Evolutionary conservation across 257 asterid genomes (phyloP), one percentile per base, ranked within the genome.

Genomic region (Scutellaria minor): DNA sequence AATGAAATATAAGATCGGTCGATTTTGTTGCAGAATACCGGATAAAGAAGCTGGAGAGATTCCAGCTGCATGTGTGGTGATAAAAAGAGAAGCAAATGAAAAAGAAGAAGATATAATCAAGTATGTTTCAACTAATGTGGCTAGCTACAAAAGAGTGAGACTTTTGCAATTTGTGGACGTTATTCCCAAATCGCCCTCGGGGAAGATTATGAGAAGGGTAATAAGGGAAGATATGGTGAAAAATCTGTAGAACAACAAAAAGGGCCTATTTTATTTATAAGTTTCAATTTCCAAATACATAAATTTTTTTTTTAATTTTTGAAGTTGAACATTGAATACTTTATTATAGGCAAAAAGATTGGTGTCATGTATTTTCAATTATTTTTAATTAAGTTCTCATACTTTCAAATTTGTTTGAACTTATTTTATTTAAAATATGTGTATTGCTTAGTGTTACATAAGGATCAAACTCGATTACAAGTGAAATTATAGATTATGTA

Each of bases 171-270:
- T 95, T 45, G 97, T 92, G 9, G 90, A 83, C 37, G 54, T 79
- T 15, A 90, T 95, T 50, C 99, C 99, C 0, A 95, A 92, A 80
- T 88, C 97, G 12, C 94, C 90, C 22, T 92, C 97, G 0, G 97
- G 99, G n/a, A 95, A 95, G 67, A 94, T 89, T 13, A 83, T 90
- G 98, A 87, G 98, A 77, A 87, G 97, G 78, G 45, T 86, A 27
- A 79, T 91, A 75, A 91, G 90, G 75, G 95, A 92, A 50, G 83
- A 74, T 48, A 83, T 91, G 96, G 45, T 78, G 35, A 78, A 79
- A 20, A 37, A 67, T 13, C 24, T 69, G 4, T 42, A 48, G 39
- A 54, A 35, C 45, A 61, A 12, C 7, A 27, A 37, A 4, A 7
- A n/a, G 2, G 8, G 6, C 66, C 14, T 8, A 13, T 5, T 15